phyloP scores from a whole-genome alignment of 2,329 filamentous ascomycete species.

The Hymenotorrendiella dingleyae region DNA sequence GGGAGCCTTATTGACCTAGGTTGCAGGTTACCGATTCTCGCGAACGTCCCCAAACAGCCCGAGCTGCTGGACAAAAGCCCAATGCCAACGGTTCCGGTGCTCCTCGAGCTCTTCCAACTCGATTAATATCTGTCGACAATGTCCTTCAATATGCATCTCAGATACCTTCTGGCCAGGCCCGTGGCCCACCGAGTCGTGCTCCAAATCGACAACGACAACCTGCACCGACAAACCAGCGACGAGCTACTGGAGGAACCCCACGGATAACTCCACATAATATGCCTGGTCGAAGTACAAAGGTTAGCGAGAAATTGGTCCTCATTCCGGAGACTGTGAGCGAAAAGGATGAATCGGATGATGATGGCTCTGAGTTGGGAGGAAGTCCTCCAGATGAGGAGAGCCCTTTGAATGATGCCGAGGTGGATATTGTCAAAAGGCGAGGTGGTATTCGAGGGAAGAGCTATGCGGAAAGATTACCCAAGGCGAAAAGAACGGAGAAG shows the following conservation, averaged over 20 bases:
- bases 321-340: constrained; percentile 72
- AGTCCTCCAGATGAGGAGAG: constrained; percentile 53
- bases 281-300: constrained; percentile 84
- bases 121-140: constrained; percentile 86
- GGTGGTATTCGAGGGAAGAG: constrained; percentile 70
- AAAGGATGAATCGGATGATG: constrained; percentile 53
- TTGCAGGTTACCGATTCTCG: constrained; percentile 52
- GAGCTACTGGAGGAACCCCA: constrained; percentile 39
- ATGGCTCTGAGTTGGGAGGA: constrained; percentile 43
- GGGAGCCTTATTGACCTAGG: constrained; percentile 8
- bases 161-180: constrained; percentile 88
- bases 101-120: constrained; percentile 48
- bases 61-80: constrained; percentile 30
- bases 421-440: constrained; percentile 56
- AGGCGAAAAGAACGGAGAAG: constrained; percentile 79
- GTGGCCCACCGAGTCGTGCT: constrained; percentile 55
- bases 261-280: constrained; percentile 45
- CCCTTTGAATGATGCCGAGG: constrained; percentile 62
- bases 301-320: constrained; percentile 94
- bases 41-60: constrained; percentile 37
- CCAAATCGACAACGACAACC: too few relatives aligned
- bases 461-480: constrained; percentile 88
- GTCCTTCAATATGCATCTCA: constrained; percentile 91
- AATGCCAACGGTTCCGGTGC: constrained; percentile 25
- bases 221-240: constrained; percentile 42